Base-by-base conservation (phyloP, 1,139 yeast species). In the Candida tropicalis region DNA sequence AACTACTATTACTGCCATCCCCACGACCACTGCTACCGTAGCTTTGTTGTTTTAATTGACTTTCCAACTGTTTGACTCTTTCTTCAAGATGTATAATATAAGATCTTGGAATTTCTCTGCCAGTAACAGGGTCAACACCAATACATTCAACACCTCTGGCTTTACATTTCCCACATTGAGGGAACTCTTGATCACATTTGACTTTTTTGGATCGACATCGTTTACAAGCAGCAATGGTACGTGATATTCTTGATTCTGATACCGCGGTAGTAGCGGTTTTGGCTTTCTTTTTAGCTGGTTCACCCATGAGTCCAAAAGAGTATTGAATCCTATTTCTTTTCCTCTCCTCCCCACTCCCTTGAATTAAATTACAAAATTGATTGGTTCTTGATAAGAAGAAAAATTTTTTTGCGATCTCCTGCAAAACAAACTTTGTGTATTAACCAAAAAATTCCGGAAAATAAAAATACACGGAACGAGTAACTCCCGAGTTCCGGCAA, bases 101-200 rank as follows among this genome's bases (percentile, higher is more conserved):
- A 9, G 90, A 82, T 38, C 97, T 67, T 0, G 97, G 96, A 1
- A 89, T 80, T 51, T 86, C 90, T 45, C 96, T 68, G 0, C 96
- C 96, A 0, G 96, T 87, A 3, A 89, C 89, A 0, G 96, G 89
- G 59, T 90, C 97, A 10, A 87, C 63, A 0, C 95, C 90, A 16
- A 88, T 82, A 63, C 97, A 89, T 13, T 85, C 87, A 3, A 70
- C 83, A 5, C 81, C 79, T 13, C 86, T 84, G 53, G 80, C 82
- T 22, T 70, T 73, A 63, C 97, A 89, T 35, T 79, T 77, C 11
- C 80, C 68, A 59, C 97, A 90, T 42, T 81, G 78, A 1, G 96
- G 96, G 60, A 87, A 84, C 52, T 79, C 79, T 51, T 85, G 91
- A 53, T 90, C 95, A 66, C 97, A 90, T 56, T 82, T 82, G 43